phyloP scores from a whole-genome alignment of 176 grass and related monocot genomes.

The Carex pumila region DNA sequence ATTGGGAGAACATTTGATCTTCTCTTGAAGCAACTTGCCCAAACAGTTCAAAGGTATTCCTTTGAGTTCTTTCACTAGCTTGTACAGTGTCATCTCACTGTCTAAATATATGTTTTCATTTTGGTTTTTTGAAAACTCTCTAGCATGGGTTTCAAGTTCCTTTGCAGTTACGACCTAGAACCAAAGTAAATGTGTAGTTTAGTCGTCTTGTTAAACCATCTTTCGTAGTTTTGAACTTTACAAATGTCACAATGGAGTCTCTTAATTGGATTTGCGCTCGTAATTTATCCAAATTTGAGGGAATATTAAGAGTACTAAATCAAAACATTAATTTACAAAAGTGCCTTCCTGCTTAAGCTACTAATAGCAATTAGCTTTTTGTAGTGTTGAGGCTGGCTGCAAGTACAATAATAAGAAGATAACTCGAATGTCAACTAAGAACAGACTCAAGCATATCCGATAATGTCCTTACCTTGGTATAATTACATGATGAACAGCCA shows the following conservation, averaged over 20 bases:
- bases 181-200: constrained; percentile 13
- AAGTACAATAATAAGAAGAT: not conserved
- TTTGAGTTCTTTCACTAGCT: constrained; percentile 40
- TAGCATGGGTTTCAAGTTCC: constrained; percentile 43
- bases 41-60: constrained; percentile 31
- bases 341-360: not conserved
- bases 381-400: not conserved
- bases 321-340: not conserved
- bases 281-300: not conserved
- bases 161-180: constrained; percentile 43
- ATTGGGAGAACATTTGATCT: constrained; percentile 38
- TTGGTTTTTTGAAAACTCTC: constrained; percentile 43
- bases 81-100: constrained; percentile 43
- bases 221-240: not conserved
- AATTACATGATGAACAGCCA: constrained; percentile 45
- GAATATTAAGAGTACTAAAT: not conserved
- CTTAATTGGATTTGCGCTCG: not conserved
- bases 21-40: constrained; percentile 39
- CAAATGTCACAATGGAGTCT: not conserved
- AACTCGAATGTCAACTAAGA: not conserved
- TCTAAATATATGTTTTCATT: constrained; percentile 58
- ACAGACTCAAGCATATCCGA: not conserved
- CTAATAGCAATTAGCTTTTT: not conserved
- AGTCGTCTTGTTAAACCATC: not conserved
- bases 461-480: constrained; percentile 30